Percentiles rank a stretch among this genome's conserved stretches.
Evolutionary conservation across 2,329 filamentous ascomycete genomes (phyloP).

Genomic region (Colletotrichum lindemuthianum): DNA sequence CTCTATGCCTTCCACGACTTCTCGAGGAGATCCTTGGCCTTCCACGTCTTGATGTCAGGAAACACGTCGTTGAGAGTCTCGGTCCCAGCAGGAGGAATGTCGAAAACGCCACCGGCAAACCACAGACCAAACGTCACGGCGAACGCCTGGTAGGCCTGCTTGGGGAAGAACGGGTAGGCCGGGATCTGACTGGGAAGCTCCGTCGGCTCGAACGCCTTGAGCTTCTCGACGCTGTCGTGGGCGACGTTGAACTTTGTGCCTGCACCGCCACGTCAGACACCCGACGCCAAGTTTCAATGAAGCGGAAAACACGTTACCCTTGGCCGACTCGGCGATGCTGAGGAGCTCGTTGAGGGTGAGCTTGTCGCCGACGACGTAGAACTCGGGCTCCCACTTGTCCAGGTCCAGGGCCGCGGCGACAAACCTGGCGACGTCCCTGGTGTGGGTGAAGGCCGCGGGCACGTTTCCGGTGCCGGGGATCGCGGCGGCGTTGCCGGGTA

Average conservation of each 20-base stretch:
- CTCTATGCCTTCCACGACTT: conserved; percentile 35
- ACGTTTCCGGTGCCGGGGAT: conserved; percentile 60
- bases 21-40: conserved; percentile 39
- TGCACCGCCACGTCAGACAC: too few species aligned
- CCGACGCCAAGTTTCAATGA: neutral
- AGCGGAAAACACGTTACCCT: conserved; percentile 45
- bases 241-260: conserved; percentile 48
- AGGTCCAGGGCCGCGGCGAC: conserved; percentile 53
- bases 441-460: conserved; percentile 58
- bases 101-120: conserved; percentile 37
- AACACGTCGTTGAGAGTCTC: conserved; percentile 38
- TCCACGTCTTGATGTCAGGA: conserved; percentile 40
- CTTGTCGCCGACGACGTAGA: conserved; percentile 51
- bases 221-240: conserved; percentile 45
- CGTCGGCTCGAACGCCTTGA: conserved; percentile 47
- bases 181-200: conserved; percentile 42
- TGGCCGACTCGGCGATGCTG: conserved; percentile 47
- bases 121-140: conserved; percentile 39
- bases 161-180: conserved; percentile 40
- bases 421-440: conserved; percentile 58
- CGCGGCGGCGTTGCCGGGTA: conserved; percentile 54
- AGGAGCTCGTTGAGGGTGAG: conserved; percentile 57
- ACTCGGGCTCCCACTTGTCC: conserved; percentile 53
- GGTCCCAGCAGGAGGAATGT: conserved; percentile 26
- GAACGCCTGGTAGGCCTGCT: conserved; percentile 39